Evolutionary conservation across 306 rosid species (phyloP).

Genomic region (Nissolia schottii): DNA sequence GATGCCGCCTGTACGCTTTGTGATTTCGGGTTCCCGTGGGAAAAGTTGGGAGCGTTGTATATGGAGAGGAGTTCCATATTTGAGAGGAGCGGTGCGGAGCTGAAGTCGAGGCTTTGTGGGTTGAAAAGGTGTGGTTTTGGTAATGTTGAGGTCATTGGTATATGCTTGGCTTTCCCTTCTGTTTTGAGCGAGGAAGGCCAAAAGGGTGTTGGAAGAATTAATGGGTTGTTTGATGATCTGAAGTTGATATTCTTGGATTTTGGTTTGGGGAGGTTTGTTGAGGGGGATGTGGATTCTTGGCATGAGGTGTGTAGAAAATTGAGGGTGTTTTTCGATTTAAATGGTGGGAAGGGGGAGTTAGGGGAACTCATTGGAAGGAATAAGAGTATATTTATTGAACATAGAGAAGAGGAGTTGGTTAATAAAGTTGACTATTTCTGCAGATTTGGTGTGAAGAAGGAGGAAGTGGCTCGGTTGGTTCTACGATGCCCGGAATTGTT

Average conservation of each 20-base stretch:
- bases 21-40: conserved; percentile 71
- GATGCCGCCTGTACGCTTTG: conserved; percentile 51
- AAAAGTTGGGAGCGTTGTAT: conserved; percentile 49
- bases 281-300: conserved; percentile 55
- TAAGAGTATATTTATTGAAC: conserved; percentile 37
- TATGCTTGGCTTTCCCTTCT: conserved; percentile 61
- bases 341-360: conserved; percentile 36
- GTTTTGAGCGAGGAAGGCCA: conserved; percentile 36
- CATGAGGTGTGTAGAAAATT: conserved; percentile 50
- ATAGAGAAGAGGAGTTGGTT: conserved; percentile 39
- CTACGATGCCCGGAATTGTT: conserved; percentile 42
- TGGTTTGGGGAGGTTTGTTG: conserved; percentile 35
- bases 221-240: conserved; percentile 39
- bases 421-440: conserved; percentile 40
- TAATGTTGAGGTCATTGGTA: conserved; percentile 42
- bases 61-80: conserved; percentile 44
- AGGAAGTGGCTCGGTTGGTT: conserved; percentile 43
- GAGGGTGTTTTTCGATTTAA: conserved; percentile 46
- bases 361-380: conserved; percentile 39
- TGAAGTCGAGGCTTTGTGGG: conserved; percentile 32
- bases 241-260: conserved; percentile 42
- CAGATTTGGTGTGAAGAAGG: conserved; percentile 47
- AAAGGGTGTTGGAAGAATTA: conserved; percentile 25
- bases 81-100: conserved; percentile 15
- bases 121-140: conserved; percentile 40